phyloP scores from a whole-genome alignment of 108 stramenopile genomes.

The Epipyxis sp. region DNA sequence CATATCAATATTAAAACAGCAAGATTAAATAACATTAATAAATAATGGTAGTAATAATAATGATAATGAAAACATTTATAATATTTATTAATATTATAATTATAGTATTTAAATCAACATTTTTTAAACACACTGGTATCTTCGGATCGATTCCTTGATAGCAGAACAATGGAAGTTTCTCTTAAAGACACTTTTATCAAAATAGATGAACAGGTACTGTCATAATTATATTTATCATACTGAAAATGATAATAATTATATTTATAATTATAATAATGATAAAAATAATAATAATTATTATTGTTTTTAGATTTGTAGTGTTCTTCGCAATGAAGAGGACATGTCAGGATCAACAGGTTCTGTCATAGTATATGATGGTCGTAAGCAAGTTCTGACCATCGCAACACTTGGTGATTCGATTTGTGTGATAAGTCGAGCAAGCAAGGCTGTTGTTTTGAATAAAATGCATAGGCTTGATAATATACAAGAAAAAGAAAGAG shows the following conservation, averaged over 20 bases:
- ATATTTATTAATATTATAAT: no score
- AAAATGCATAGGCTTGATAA: slow-evolving; percentile 71
- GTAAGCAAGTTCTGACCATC: slow-evolving; percentile 43
- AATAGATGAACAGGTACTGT: slow-evolving; percentile 46
- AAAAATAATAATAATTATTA: no score
- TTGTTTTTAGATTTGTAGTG: no score
- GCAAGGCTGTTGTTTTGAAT: slow-evolving; percentile 64
- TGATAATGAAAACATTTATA: no score
- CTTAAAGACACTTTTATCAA: slow-evolving; percentile 34
- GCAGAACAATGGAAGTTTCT: slow-evolving; percentile 21
- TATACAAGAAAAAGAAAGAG: slow-evolving; percentile 37
- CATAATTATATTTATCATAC: no score
- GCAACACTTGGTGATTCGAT: slow-evolving; percentile 86
- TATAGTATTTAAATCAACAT: no score
- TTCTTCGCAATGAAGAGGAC: slow-evolving; percentile 42
- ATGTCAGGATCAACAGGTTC: slow-evolving; percentile 43
- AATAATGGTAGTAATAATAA: no score
- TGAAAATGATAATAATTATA: no score
- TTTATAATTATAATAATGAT: no score
- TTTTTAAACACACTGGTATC: no score
- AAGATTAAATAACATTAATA: no score
- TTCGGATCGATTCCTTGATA: slow-evolving; percentile 11
- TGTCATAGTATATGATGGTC: slow-evolving; percentile 45
- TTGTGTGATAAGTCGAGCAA: slow-evolving; percentile 69
- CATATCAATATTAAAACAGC: no score